phyloP scores from a whole-genome alignment of 768 basidiomycete genomes.

The Leucocoprinus birnbaumii region DNA sequence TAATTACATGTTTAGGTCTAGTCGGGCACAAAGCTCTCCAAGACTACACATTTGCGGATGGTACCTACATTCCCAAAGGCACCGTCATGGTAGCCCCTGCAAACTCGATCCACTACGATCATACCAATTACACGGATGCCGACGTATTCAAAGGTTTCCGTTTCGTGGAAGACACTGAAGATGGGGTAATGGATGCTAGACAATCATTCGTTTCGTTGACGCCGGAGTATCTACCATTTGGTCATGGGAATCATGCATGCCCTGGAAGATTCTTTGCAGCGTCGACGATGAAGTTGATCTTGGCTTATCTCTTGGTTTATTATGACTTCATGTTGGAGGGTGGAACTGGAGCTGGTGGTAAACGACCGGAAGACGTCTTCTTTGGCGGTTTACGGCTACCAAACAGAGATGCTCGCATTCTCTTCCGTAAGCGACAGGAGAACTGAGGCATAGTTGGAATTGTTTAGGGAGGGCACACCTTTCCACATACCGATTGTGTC shows the following conservation, averaged over 20 bases:
- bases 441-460: background rate
- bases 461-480: too few relatives aligned
- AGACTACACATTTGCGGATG: conserved; percentile 43
- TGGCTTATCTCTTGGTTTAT: conserved; percentile 11
- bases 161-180: conserved; percentile 24
- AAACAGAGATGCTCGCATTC: conserved; percentile 9
- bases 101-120: conserved; percentile 26
- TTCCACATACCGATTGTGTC: too few relatives aligned
- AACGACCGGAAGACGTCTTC: conserved; percentile 10
- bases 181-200: conserved; percentile 19
- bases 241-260: conserved; percentile 31
- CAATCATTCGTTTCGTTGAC: conserved; percentile 20
- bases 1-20: conserved; percentile 10
- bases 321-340: conserved; percentile 15
- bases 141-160: conserved; percentile 39
- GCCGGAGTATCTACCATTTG: conserved; percentile 29
- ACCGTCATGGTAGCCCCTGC: conserved; percentile 28
- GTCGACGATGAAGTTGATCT: conserved; percentile 12
- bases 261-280: conserved; percentile 21
- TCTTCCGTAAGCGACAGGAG: conserved; percentile 10
- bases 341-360: background rate
- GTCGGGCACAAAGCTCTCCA: conserved; percentile 29
- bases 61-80: conserved; percentile 35
- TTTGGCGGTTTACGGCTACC: conserved; percentile 11
- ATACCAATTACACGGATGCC: conserved; percentile 28